Evolutionary conservation across 2,329 filamentous ascomycete species (phyloP).

Genomic region (Cladosporium sp.): DNA sequence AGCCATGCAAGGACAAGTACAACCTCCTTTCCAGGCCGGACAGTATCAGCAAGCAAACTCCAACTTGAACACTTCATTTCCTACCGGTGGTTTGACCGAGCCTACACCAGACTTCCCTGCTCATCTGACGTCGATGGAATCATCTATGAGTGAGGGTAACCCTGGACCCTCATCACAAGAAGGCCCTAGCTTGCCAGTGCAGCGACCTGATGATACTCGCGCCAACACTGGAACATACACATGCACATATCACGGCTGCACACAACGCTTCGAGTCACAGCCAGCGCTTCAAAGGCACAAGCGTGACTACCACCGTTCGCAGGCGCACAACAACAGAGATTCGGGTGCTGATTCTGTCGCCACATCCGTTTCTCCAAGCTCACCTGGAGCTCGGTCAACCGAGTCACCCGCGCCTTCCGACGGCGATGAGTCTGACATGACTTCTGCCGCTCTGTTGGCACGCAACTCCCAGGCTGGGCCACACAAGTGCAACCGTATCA

Average conservation of each 20-base stretch:
- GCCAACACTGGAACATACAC: slow-evolving; percentile 90
- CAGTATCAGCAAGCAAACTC: slow-evolving; percentile 33
- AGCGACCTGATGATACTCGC: slow-evolving; percentile 63
- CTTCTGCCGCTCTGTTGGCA: slow-evolving; percentile 57
- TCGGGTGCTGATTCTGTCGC: slow-evolving; percentile 40
- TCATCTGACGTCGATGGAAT: slow-evolving; percentile 63
- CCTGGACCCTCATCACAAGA: slow-evolving; percentile 47
- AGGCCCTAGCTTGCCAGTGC: slow-evolving; percentile 36
- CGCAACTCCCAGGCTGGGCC: slow-evolving; percentile 89
- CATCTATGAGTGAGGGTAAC: slow-evolving; percentile 57
- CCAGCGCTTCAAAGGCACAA: slow-evolving; percentile 91
- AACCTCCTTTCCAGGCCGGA: slow-evolving; percentile 28
- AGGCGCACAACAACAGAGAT: slow-evolving; percentile 40
- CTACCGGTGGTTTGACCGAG: slow-evolving; percentile 36
- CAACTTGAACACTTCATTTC: slow-evolving; percentile 34
- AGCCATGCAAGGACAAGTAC: slow-evolving; percentile 29
- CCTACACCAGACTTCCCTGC: slow-evolving; percentile 61
- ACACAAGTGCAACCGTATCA: slow-evolving; percentile 89
- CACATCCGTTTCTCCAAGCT: slow-evolving; percentile 28
- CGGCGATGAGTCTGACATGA: slow-evolving; percentile 44
- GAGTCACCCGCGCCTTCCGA: slow-evolving; percentile 35
- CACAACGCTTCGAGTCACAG: slow-evolving; percentile 83
- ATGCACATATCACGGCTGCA: slow-evolving; percentile 92
- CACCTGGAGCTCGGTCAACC: slow-evolving; percentile 31
- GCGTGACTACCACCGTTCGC: slow-evolving; percentile 82